These are phyloP conservation scores for Candida rishiriensis DNA, from an alignment of 805 yeast genomes.

Conservation along the genomic window DNA sequence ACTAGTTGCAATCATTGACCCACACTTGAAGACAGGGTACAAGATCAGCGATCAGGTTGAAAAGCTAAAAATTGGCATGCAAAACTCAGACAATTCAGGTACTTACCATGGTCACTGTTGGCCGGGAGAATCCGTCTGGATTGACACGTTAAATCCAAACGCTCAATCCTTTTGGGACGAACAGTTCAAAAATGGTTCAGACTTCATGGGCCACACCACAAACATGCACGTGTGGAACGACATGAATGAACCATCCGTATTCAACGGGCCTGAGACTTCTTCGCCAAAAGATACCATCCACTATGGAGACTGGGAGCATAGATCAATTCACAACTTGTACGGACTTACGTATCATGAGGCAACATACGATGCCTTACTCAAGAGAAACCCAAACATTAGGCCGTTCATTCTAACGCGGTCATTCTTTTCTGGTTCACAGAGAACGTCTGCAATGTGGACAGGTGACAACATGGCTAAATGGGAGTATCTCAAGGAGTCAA, in stretches of 20 bases:
- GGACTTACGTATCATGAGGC: conserved; percentile 80
- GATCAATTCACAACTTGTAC: conserved; percentile 84
- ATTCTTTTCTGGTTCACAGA: conserved; percentile 86
- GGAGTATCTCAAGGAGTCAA: conserved; percentile 75
- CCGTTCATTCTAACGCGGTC: conserved; percentile 89
- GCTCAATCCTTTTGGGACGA: conserved; percentile 57
- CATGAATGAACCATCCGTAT: conserved; percentile 96
- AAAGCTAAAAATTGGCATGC: conserved; percentile 39
- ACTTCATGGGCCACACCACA: conserved; percentile 43
- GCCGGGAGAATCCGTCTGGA: conserved; percentile 97
- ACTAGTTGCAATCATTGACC: conserved; percentile 83
- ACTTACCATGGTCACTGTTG: conserved; percentile 84
- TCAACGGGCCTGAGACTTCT: conserved; percentile 91
- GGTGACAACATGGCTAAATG: conserved; percentile 95
- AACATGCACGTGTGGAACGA: conserved; percentile 93
- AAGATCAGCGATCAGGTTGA: conserved; percentile 52
- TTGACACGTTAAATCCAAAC: conserved; percentile 71
- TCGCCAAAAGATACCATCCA: conserved; percentile 81
- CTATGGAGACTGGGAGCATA: conserved; percentile 78
- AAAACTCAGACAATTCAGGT: conserved; percentile 39
- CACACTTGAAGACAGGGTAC: conserved; percentile 78
- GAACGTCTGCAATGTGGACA: conserved; percentile 93
- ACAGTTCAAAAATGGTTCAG: conserved; percentile 43
- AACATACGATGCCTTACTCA: conserved; percentile 61
- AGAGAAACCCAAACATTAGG: conserved; percentile 50